These are phyloP conservation scores for Fusarium sp. DNA, from an alignment of 2,329 filamentous ascomycete genomes.

Conservation along the genomic window DNA sequence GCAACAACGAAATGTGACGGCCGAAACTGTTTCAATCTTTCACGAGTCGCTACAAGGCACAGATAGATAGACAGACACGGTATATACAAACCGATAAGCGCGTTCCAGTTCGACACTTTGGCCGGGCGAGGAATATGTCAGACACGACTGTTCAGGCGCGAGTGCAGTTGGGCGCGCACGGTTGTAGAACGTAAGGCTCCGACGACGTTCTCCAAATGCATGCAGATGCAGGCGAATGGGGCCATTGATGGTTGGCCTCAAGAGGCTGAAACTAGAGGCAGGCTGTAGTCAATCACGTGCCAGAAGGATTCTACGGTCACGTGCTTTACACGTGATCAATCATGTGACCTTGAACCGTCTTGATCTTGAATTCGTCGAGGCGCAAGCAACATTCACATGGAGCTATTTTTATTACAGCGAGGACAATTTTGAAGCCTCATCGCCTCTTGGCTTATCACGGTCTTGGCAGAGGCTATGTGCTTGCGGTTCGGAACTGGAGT, in stretches of 20 bases:
- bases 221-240: slow-evolving; percentile 35
- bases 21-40: slow-evolving; percentile 31
- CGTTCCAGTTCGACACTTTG: slow-evolving; percentile 27
- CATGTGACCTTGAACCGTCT: neutral
- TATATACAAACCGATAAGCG: slow-evolving; percentile 34
- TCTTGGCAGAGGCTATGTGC: slow-evolving; percentile 1
- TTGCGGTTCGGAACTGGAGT: slow-evolving; percentile 3
- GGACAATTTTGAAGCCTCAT: neutral
- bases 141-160: slow-evolving; percentile 31
- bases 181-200: slow-evolving; percentile 39
- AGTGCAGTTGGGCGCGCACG: slow-evolving; percentile 41
- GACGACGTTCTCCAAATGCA: slow-evolving; percentile 33
- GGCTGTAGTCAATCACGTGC: slow-evolving; percentile 34
- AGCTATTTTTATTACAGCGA: slow-evolving; percentile 14
- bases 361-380: neutral
- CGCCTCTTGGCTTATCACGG: neutral
- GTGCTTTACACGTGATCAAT: neutral
- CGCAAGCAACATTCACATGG: neutral
- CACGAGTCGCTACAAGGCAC: slow-evolving; percentile 35
- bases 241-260: slow-evolving; percentile 30
- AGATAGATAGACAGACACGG: slow-evolving; percentile 37
- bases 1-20: slow-evolving; percentile 31
- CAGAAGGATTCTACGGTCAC: accelerated
- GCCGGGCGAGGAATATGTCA: slow-evolving; percentile 30
- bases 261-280: slow-evolving; percentile 35